Base-by-base conservation (phyloP, 257 asterid species). In the Avicennia marina region DNA sequence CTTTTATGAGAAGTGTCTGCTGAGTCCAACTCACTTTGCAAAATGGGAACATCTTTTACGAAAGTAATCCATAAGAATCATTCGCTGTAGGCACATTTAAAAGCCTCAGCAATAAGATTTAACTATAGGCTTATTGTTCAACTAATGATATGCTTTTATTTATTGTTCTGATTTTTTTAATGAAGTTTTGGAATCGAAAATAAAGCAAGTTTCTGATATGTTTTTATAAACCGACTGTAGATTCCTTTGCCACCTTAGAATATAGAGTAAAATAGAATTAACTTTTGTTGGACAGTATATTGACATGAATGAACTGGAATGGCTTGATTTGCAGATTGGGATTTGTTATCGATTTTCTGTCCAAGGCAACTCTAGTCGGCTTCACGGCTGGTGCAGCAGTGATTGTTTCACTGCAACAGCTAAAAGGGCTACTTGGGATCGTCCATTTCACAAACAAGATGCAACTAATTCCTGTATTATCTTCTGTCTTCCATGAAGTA, bases 311-410 rank as follows among this genome's bases (percentile, higher is more conserved):
- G 51, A 29, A 29, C 4, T 29, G 4, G 33, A 29, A 4, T 29
- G 34, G 41, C 10, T 8, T 11, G 13, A 3, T 4, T 36, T 36
- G 13, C 41, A 36, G 41, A 36, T 36, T 36, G 10, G 41, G 41
- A 70, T 77, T 77, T 47, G 48, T 83, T 4, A 83, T 79, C 15
- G 91, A 83, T 77, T 83, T 83, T 70, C 78, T 83, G 17, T 83
- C 91, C 0, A 83, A 83, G 80, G 87, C 91, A 40, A 83, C 91
- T 18, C 69, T 83, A 6, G 53, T 83, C 4, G 91, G 91, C 15
- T 83, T 83, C 70, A 80, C 71, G 82, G 87, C 83, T 19, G 91
- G 91, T 40, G 87, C 91, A 38, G 82, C 91, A 33, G 65, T 79
- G 51, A 82, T 83, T 47, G 87, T 83, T 57, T 75, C 87, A 22